Base-by-base conservation (phyloP, 2,329 filamentous ascomycete genomes). In the Balansia obtecta region DNA sequence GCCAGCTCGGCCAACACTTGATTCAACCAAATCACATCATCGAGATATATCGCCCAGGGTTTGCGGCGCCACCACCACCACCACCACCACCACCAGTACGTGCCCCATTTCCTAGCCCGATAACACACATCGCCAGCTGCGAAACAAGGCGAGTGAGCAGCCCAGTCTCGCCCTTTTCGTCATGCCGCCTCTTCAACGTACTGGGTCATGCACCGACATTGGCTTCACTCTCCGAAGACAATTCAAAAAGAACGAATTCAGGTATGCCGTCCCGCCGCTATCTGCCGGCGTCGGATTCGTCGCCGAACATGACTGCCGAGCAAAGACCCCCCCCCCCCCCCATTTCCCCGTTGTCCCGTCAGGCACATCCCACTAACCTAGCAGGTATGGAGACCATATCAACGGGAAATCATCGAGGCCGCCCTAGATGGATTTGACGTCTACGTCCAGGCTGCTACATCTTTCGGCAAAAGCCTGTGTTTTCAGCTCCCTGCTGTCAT, bases 401-500 rank as follows among this genome's bases (percentile, higher is more conserved):
- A 96, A 63, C 81, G 87, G 53, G 89, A 97, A 61, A 89, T 96
- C 51, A 91, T 97, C 50, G 74, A 77, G 52, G 86, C 88, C 8
- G 86, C 87, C 2, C 74, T 96, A 9, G 80, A 85, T 50, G 85
- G 88, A 15, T 76, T 90, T 55, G 91, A 97, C 82, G 85, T 97
- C 42, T 96, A 95, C 62, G 77, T 97, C 1, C 91, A 96, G 67
- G 91, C 91, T 45, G 86, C 86, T 50, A 90, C 86, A 3, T 88
- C 85, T 10, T 96, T 96, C 65, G 91, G 90, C 41, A 96, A 96
- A 67, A 94, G 88, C 61, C 67, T 96, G 49, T 96, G 91, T 69
- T 96, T 91, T 63, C 90, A 96, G 64, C 75, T 96, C 1, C 90
- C 90, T 9, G 90, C 90, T 22, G 82, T 96, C 33, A 83, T 95